Percentiles rank a stretch among this genome's conserved stretches.
Evolutionary conservation across 106 monocot species (phyloP).

Genomic region (Dactylorhiza incarnata): DNA sequence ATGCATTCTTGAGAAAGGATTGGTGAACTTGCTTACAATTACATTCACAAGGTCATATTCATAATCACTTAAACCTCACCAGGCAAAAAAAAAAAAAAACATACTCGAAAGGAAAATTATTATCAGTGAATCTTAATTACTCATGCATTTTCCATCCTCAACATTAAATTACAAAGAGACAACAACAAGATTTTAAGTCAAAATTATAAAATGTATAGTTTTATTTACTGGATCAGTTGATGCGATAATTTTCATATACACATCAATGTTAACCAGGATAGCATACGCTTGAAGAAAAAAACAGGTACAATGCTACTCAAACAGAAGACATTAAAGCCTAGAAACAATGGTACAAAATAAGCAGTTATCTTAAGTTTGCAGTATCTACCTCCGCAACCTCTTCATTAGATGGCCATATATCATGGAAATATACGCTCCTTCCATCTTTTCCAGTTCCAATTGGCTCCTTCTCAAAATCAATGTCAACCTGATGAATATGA

Average conservation of each 20-base stretch:
- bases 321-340: not conserved
- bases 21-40: too few species aligned
- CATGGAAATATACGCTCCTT: constrained; percentile 46
- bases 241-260: not conserved
- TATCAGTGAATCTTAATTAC: too few species aligned
- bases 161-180: not conserved
- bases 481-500: constrained; percentile 47
- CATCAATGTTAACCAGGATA: not conserved
- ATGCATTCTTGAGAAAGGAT: too few species aligned
- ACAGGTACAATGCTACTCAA: not conserved
- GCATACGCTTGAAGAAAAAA: not conserved
- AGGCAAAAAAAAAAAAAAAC: too few species aligned
- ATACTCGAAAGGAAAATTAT: too few species aligned
- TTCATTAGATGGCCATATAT: constrained; percentile 76
- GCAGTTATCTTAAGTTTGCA: not conserved
- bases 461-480: constrained; percentile 71
- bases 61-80: too few species aligned
- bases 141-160: not conserved
- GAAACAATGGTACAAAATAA: constrained; percentile 1
- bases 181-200: not conserved
- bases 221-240: not conserved
- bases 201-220: not conserved
- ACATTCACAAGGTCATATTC: too few species aligned
- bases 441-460: constrained; percentile 60
- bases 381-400: constrained; percentile 48